Evolutionary conservation across 2,329 filamentous ascomycete genomes (phyloP), one percentile per base, ranked within the genome.

Genomic region (Colletotrichum lupini): DNA sequence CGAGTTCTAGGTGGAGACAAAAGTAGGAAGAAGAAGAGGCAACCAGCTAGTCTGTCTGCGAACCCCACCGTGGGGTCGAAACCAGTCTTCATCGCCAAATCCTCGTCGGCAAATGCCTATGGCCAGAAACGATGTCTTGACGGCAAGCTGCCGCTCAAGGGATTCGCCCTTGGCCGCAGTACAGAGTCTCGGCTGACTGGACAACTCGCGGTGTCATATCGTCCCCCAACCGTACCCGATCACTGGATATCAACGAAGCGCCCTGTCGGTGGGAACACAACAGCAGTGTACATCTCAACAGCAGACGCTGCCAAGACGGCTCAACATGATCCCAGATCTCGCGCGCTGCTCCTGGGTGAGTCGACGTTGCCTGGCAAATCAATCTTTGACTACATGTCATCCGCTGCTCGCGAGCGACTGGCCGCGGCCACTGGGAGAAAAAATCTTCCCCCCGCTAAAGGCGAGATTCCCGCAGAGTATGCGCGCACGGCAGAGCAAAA

Each of bases 381-480:
- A 0, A 92, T 99, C 3, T 99, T 98, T 81, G 95, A 98, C 82
- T 99, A 94, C 82, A 88, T 99, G 76, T 94, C 94, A 0, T 87
- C 94, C 0, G 89, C 93, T 42, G 91, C 94, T 4, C 91, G 97
- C 74, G 92, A 96, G 64, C 91, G 92, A 30, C 88, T 99, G 57
- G 95, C 89, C 3, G 87, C 90, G 12, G 92, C 92, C 1, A 95
- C 94, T 2, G 95, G 95, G 1, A 95, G 92, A 70, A 83, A 83
- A 3, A 90, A 96, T 78, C 88, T 99, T 2, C 97, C 97, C 0
- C 90, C 91, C 8, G 97, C 93, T 0, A 85, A 92, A 1, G 92
- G 94, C 65, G 94, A 98, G 83, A 86, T 93, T 3, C 93, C 94
- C 0, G 86, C 88, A 60, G 91, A 89, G 2, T 92, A 90, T 76